Evolutionary conservation across 2,329 filamentous ascomycete species (phyloP).

Genomic region (Aureobasidium sp.): DNA sequence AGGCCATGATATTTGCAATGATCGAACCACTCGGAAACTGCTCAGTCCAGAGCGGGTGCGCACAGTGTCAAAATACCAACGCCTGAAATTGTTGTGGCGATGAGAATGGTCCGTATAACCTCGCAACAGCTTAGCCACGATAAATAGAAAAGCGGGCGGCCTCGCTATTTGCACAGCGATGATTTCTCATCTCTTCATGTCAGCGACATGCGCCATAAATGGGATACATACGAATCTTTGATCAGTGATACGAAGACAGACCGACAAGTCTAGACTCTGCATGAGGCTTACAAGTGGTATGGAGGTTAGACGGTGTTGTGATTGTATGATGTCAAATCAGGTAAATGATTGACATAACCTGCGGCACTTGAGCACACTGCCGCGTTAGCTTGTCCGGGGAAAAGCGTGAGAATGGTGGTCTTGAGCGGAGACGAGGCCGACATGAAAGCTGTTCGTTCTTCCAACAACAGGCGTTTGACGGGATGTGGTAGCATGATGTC

Average conservation of each 20-base stretch:
- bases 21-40: neutral
- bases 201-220: neutral
- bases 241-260: neutral
- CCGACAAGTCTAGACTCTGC: neutral
- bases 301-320: neutral
- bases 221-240: neutral
- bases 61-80: neutral
- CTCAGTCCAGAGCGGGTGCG: neutral
- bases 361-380: constrained; percentile 3
- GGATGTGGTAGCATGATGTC: neutral
- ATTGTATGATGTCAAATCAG: neutral
- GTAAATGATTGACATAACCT: neutral
- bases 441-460: neutral
- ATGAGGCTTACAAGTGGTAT: neutral
- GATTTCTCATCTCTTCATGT: neutral
- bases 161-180: neutral
- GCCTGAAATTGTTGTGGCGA: neutral
- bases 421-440: neutral
- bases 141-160: neutral
- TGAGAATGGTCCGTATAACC: constrained; percentile 1
- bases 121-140: constrained; percentile 7
- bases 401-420: neutral
- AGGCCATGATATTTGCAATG: neutral
- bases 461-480: neutral
- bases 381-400: constrained; percentile 7